Conservation (phyloP, 495 filamentous ascomycete genomes). For the Penicillium lagena region DNA sequence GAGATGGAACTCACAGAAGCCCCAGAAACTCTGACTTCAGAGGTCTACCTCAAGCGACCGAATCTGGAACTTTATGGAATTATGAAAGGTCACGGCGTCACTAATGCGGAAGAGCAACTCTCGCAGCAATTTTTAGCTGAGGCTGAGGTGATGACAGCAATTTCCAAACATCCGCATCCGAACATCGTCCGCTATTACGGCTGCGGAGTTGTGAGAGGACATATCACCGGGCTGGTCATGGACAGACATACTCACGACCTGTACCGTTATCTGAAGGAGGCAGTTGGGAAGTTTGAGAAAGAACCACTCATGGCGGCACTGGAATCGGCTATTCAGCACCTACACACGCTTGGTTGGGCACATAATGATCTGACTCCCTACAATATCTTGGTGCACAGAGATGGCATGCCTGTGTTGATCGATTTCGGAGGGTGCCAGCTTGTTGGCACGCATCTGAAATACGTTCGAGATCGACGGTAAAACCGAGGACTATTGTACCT, state of each 20-base stretch:
- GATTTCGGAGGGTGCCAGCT: conserved; percentile 24
- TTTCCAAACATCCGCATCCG: conserved; percentile 19
- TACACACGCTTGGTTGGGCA: conserved; percentile 29
- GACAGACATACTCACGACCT: conserved; percentile 17
- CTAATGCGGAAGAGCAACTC: background rate
- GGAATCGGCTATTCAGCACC: conserved; percentile 19
- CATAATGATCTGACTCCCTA: conserved; percentile 34
- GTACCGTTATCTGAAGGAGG: conserved; percentile 5
- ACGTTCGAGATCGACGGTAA: conserved; percentile 19
- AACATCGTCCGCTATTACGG: conserved; percentile 25
- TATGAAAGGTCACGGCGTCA: background rate
- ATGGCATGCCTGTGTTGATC: conserved; percentile 21
- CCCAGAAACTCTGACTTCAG: too few relatives aligned
- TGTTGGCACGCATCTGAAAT: conserved; percentile 15
- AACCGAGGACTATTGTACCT: conserved; percentile 21
- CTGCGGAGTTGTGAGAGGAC: conserved; percentile 21
- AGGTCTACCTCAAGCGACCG: background rate
- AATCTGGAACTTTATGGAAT: background rate
- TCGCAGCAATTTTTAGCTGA: conserved; percentile 11
- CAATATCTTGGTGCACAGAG: conserved; percentile 27
- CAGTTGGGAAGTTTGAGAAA: conserved; percentile 7
- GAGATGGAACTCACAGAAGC: too few relatives aligned
- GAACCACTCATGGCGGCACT: conserved; percentile 21
- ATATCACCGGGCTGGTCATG: conserved; percentile 25
- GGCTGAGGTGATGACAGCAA: conserved; percentile 9